phyloP scores from a whole-genome alignment of 1,284 basidiomycete species.

The Clitocybe nebularis region DNA sequence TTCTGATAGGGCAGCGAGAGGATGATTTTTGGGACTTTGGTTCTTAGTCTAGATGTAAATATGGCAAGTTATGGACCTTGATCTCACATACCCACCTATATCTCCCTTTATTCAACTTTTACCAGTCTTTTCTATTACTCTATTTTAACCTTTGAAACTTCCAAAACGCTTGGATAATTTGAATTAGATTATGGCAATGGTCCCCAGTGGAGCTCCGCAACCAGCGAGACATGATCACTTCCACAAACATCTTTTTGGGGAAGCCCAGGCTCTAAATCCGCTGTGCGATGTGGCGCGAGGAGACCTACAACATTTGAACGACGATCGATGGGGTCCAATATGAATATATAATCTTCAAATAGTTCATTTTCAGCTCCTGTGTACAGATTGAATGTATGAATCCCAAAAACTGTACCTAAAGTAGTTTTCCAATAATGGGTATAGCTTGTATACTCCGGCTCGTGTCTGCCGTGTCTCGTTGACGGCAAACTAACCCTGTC shows the following conservation, averaged over 20 bases:
- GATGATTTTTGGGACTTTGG: conserved; percentile 11
- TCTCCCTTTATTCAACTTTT: conserved; percentile 4
- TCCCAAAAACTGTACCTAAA: conserved; percentile 53
- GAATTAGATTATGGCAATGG: conserved; percentile 3
- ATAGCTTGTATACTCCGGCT: conserved; percentile 81
- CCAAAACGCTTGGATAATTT: conserved; percentile 14
- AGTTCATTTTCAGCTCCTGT: no score
- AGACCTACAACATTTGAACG: conserved; percentile 53
- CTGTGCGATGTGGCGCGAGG: conserved; percentile 60
- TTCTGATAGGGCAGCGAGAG: conserved; percentile 58
- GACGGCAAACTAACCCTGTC: conserved; percentile 37
- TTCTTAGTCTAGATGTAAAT: conserved; percentile 12
- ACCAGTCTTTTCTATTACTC: conserved; percentile 7
- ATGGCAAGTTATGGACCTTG: conserved; percentile 12
- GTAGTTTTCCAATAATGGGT: conserved; percentile 80
- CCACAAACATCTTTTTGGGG: conserved; percentile 79
- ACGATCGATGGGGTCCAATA: conserved; percentile 43
- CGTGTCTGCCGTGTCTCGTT: conserved; percentile 48
- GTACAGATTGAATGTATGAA: neutral
- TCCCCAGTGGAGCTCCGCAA: conserved; percentile 40
- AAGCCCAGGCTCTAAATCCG: conserved; percentile 69
- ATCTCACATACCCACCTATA: conserved; percentile 9
- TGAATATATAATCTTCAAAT: conserved; percentile 80
- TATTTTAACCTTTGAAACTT: conserved; percentile 5
- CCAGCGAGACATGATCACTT: conserved; percentile 85